Evolutionary conservation across 306 rosid species (phyloP).

Genomic region (Lathyrus oleraceus): DNA sequence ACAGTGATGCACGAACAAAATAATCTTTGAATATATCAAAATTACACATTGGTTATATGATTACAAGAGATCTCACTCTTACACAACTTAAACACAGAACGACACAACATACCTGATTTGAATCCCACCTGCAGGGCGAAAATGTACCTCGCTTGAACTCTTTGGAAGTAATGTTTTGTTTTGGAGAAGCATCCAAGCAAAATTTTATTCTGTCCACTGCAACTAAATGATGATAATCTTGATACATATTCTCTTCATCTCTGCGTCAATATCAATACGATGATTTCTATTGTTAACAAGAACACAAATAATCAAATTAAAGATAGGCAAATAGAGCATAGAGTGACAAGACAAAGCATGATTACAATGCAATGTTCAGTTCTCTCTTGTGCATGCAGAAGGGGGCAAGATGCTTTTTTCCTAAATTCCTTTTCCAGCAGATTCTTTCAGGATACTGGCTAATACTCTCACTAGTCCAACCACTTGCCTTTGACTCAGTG

Average conservation of each 20-base stretch:
- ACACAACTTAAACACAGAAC: not conserved
- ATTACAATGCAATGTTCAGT: conserved; percentile 60
- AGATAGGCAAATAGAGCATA: conserved; percentile 25
- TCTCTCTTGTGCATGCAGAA: conserved; percentile 75
- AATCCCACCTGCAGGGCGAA: conserved; percentile 65
- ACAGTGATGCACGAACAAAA: not conserved
- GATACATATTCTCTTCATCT: conserved; percentile 43
- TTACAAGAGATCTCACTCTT: not conserved
- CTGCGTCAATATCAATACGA: conserved; percentile 41
- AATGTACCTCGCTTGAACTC: conserved; percentile 61
- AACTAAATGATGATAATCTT: conserved; percentile 53
- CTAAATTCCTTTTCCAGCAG: conserved; percentile 66
- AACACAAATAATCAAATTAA: conserved; percentile 5
- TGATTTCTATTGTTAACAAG: conserved; percentile 22
- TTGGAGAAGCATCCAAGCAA: conserved; percentile 83
- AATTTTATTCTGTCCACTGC: conserved; percentile 45
- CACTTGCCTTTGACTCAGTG: conserved; percentile 57
- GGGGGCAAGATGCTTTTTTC: conserved; percentile 46
- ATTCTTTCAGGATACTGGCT: conserved; percentile 55
- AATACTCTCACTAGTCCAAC: conserved; percentile 61
- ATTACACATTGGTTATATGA: not conserved
- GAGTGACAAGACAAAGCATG: conserved; percentile 32
- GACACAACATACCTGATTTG: conserved; percentile 67
- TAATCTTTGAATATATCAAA: not conserved
- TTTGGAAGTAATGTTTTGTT: conserved; percentile 60